Base-by-base conservation (phyloP, 352 stramenopile genomes). In the Globisporangium lucens region DNA sequence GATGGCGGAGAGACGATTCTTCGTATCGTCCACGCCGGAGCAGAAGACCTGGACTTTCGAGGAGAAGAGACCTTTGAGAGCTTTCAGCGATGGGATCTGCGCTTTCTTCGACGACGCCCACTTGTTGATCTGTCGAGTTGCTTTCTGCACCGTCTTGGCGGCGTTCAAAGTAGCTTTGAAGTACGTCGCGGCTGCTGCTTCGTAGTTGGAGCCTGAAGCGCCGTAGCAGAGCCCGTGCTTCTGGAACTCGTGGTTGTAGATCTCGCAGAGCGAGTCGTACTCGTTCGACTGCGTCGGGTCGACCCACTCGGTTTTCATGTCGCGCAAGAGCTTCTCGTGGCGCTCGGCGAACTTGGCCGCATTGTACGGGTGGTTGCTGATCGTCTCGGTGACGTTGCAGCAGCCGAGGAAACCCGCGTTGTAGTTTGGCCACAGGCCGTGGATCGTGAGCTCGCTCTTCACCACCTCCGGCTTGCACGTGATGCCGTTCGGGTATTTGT, bases 191-290 rank as follows among this genome's bases (percentile, higher is more conserved):
- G 82, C 80, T 0, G 85, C 79, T 1, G 77, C 75, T 36, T 77
- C 72, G 67, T 90, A 81, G 71, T 91, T 73, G 12, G 73, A 71
- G 0, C 70, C 83, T 9, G 77, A 77, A 0, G 85, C 82, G 76
- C 72, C 89, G 49, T 35, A 56, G 24, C 49, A 56, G 22, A 56
- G 22, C 0, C 87, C 85, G 67, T 95, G 87, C 73, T 95, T 95
- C 75, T 93, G 87, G 74, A 95, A 93, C 75, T 93, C 85, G 72
- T 95, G 85, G 75, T 95, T 90, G 82, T 93, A 95, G 38, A 91
- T 77, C 61, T 92, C 81, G 56, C 86, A 94, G 2, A 94, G 75
- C 67, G 81, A 73, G 69, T 92, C 75, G 71, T 84, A 82, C 13
- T 75, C 73, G 36, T 70, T 79, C 7, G 67, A 24, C 43, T 85